phyloP scores from a whole-genome alignment of 805 yeast species.

The Maudiozyma serrabonitensis region DNA sequence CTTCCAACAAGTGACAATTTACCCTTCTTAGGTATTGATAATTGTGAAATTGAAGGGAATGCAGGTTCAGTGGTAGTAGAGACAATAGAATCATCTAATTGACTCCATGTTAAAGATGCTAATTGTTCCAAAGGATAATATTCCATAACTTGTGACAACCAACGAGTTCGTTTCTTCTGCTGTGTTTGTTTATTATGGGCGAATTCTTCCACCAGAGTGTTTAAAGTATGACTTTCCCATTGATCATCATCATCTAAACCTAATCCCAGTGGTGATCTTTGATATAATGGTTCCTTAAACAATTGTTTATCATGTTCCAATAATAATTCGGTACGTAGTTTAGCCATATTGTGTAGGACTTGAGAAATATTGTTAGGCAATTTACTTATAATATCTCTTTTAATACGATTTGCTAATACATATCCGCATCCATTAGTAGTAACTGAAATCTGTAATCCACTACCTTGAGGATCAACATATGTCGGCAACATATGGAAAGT shows the following conservation, averaged over 20 bases:
- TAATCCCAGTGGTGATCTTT: constrained; percentile 22
- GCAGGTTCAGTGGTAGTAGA: neutral
- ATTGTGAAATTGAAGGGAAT: neutral
- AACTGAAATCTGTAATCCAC: constrained; percentile 64
- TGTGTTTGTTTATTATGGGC: constrained; percentile 42
- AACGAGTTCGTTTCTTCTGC: constrained; percentile 56
- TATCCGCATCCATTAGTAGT: constrained; percentile 88
- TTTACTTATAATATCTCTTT: constrained; percentile 55
- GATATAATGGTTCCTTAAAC: constrained; percentile 18
- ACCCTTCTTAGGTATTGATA: constrained; percentile 31
- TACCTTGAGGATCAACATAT: constrained; percentile 48
- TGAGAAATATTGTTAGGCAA: constrained; percentile 64
- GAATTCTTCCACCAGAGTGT: constrained; percentile 52
- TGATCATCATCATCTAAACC: constrained; percentile 57
- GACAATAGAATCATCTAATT: constrained; percentile 8
- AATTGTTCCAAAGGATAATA: constrained; percentile 71
- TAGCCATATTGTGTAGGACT: constrained; percentile 61
- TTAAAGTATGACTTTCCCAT: constrained; percentile 48
- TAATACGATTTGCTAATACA: constrained; percentile 69
- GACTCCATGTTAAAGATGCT: constrained; percentile 46
- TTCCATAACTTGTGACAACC: constrained; percentile 85
- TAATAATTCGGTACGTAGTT: constrained; percentile 46
- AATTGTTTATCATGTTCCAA: constrained; percentile 36
- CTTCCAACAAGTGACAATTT: constrained; percentile 78
- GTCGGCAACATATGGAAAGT: constrained; percentile 72